Conservation (phyloP, 1,284 basidiomycete genomes). For the Puccinia hordei region DNA sequence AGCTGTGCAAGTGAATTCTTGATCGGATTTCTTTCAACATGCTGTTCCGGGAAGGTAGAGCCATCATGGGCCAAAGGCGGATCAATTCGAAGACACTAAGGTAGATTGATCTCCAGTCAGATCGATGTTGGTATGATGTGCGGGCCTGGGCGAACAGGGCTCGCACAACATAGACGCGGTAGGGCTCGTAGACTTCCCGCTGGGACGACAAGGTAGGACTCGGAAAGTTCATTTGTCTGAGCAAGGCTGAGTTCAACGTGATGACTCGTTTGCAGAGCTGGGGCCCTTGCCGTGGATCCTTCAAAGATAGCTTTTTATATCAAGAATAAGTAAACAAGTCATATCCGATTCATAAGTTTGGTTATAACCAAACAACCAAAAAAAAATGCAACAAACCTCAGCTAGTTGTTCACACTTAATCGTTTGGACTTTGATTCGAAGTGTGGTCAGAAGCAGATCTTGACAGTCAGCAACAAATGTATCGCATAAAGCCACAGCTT, state of each 20-base stretch:
- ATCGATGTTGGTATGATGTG: not conserved
- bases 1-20: not conserved
- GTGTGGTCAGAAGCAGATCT: not conserved
- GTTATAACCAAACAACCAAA: too few species aligned
- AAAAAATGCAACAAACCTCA: not conserved
- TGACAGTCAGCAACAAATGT: not conserved
- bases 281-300: not conserved
- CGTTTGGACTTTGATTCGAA: constrained; percentile 2
- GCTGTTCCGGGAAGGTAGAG: not conserved
- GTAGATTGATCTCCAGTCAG: not conserved
- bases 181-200: not conserved
- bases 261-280: not conserved
- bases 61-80: not conserved
- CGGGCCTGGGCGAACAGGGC: constrained; percentile 5
- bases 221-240: not conserved
- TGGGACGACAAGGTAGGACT: not conserved
- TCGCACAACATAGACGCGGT: not conserved
- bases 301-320: not conserved
- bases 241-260: not conserved
- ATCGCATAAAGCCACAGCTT: constrained; percentile 1
- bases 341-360: not conserved
- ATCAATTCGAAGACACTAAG: not conserved
- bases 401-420: constrained; percentile 30
- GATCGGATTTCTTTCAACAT: constrained; percentile 4
- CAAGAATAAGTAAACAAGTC: not conserved